Conservation (phyloP, 2,329 filamentous ascomycete species). For the Nemania bipapillata region DNA sequence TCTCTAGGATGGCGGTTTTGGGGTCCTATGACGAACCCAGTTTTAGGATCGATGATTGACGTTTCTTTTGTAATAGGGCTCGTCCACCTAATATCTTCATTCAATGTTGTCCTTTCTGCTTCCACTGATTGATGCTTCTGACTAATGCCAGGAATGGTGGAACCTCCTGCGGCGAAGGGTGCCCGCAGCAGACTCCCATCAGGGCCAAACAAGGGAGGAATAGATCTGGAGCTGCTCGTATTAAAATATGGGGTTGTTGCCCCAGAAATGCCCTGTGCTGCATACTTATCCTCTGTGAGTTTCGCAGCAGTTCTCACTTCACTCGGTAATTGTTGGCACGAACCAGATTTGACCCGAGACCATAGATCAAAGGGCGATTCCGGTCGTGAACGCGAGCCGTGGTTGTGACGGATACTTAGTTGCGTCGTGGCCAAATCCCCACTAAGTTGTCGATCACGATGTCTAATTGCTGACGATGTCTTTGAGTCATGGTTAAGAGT, state of each 20-base stretch:
- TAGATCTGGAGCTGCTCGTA: neutral
- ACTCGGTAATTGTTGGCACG: conserved; percentile 32
- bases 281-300: neutral
- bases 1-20: conserved; percentile 50
- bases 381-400: conserved; percentile 48
- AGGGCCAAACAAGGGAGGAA: conserved; percentile 41
- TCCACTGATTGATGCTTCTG: conserved; percentile 5
- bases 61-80: conserved; percentile 68
- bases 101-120: conserved; percentile 26
- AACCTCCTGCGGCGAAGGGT: conserved; percentile 39
- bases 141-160: conserved; percentile 2
- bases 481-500: conserved; percentile 36
- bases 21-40: conserved; percentile 59
- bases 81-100: conserved; percentile 64
- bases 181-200: conserved; percentile 44
- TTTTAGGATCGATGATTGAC: conserved; percentile 65
- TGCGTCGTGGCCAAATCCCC: conserved; percentile 47
- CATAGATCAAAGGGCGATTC: conserved; percentile 53
- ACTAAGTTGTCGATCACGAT: conserved; percentile 16
- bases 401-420: conserved; percentile 56
- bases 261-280: conserved; percentile 12
- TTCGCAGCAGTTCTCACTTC: conserved; percentile 23
- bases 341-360: conserved; percentile 54
- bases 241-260: neutral
- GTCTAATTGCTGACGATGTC: neutral